phyloP scores from a whole-genome alignment of 2,329 filamentous ascomycete species.

The Chaetomium olivaceum region DNA sequence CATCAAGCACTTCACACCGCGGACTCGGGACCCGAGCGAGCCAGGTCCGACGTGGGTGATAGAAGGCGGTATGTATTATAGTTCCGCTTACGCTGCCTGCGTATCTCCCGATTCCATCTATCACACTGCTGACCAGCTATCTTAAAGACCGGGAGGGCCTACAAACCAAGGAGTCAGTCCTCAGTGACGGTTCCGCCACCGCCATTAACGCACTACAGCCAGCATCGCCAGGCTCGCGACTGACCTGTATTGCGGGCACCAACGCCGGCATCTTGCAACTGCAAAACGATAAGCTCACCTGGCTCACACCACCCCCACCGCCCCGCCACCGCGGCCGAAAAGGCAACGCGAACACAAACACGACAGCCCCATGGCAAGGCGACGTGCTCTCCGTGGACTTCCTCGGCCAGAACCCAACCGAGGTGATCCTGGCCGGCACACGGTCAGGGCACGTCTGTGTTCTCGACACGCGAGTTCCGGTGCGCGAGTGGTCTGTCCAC shows the following conservation, averaged over 20 bases:
- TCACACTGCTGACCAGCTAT: background rate
- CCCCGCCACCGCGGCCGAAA: background rate
- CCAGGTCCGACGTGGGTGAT: background rate
- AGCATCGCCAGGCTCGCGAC: constrained; percentile 43
- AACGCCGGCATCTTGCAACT: constrained; percentile 49
- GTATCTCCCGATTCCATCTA: background rate
- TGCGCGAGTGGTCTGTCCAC: constrained; percentile 26
- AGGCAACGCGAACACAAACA: background rate
- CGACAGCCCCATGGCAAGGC: constrained; percentile 27
- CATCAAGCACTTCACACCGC: constrained; percentile 21
- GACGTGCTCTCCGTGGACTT: constrained; percentile 55
- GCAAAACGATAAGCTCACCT: constrained; percentile 37
- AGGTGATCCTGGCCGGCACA: constrained; percentile 53
- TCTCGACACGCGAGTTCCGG: constrained; percentile 47
- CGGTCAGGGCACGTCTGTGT: constrained; percentile 50
- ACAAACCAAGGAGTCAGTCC: background rate
- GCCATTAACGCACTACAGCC: constrained; percentile 45
- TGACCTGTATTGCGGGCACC: constrained; percentile 52
- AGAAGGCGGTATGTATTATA: background rate
- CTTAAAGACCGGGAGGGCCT: background rate
- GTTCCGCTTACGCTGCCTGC: background rate
- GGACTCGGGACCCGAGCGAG: background rate
- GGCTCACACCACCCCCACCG: constrained; percentile 36
- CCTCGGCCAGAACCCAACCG: constrained; percentile 40
- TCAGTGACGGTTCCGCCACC: background rate